Evolutionary conservation across 257 asterid genomes (phyloP), one percentile per base, ranked within the genome.

Genomic region (Anisodus tanguticus): DNA sequence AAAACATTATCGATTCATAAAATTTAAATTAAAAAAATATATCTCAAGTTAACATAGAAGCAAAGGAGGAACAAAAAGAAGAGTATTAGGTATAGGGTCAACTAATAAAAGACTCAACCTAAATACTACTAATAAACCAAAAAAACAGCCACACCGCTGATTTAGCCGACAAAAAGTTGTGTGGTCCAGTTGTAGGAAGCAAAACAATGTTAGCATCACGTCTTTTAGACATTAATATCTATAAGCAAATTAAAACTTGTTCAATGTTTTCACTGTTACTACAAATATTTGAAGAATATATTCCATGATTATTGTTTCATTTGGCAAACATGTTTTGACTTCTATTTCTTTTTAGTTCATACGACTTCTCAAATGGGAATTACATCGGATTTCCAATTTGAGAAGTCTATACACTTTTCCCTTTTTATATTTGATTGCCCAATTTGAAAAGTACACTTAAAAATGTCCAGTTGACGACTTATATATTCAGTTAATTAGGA

Each of bases 351-450:
- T 39, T 68, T 39, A 68, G 76, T 68, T 64, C 41, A 11, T 26
- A 64, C 43, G 17, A 31, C 72, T 66, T 10, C n/a, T 31, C 45
- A 6, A 67, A 67, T 6, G 11, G 47, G 49, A 67, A 22, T 22
- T 11, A 67, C 35, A 67, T 35, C 1, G 19, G 47, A 67, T 35
- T 8, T 67, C 31, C 19, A 67, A 35, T 12, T 35, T 67, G 74
- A 13, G n/a, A 66, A 66, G 19, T 67, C 35, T 19, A 67, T 19
- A 26, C 26, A 22, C 26, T 35, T 67, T 66, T 67, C 7, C n/a
- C 9, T 10, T 12, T 77, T 59, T 45, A 69, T 47, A 37, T 86
- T 86, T 84, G 60, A 58, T 6, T 64, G 45, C 45, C 45, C 45
- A 41, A 41, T 41, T 41, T 41, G 45, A 2, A 41, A 41, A 41